Evolutionary conservation across 2,329 filamentous ascomycete species (phyloP).

Genomic region (Cephalotrichum gorgonifer): DNA sequence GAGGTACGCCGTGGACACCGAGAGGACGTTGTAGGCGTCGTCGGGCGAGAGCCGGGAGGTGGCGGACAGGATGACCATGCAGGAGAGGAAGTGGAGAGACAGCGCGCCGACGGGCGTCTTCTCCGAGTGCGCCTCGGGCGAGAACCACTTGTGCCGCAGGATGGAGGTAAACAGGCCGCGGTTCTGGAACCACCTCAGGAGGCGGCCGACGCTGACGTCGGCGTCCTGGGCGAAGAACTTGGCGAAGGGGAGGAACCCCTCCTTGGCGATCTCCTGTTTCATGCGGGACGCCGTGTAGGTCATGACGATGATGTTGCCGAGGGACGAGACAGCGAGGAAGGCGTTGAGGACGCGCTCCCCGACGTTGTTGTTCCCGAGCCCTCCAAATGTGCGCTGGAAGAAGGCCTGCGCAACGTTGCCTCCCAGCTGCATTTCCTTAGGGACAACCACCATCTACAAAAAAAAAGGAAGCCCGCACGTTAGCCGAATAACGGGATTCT

Average conservation of each 20-base stretch:
- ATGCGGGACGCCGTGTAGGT: conserved; percentile 45
- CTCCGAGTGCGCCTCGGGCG: conserved; percentile 23
- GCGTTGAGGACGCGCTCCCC: conserved; percentile 30
- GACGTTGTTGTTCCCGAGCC: conserved; percentile 14
- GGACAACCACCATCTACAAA: conserved; percentile 29
- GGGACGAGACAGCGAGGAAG: conserved; percentile 40
- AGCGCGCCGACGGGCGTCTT: conserved; percentile 24
- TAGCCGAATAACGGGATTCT: no score
- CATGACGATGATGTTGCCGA: conserved; percentile 47
- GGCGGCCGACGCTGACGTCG: conserved; percentile 21
- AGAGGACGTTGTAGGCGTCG: conserved; percentile 20
- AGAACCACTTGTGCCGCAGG: conserved; percentile 17
- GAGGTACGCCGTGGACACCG: conserved; percentile 20
- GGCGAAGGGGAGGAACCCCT: conserved; percentile 41
- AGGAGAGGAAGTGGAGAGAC: conserved; percentile 21
- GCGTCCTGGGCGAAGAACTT: conserved; percentile 33
- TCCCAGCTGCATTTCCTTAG: conserved; percentile 12
- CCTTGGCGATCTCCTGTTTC: conserved; percentile 51
- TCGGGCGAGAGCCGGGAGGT: conserved; percentile 16
- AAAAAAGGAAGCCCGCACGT: conserved; percentile 19
- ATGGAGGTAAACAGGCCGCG: conserved; percentile 18
- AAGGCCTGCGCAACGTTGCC: conserved; percentile 19
- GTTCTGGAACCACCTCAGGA: conserved; percentile 19
- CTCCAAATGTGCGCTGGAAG: conserved; percentile 20
- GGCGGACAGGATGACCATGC: conserved; percentile 22